phyloP scores from a whole-genome alignment of 768 basidiomycete species.

The Mycena maculata region DNA sequence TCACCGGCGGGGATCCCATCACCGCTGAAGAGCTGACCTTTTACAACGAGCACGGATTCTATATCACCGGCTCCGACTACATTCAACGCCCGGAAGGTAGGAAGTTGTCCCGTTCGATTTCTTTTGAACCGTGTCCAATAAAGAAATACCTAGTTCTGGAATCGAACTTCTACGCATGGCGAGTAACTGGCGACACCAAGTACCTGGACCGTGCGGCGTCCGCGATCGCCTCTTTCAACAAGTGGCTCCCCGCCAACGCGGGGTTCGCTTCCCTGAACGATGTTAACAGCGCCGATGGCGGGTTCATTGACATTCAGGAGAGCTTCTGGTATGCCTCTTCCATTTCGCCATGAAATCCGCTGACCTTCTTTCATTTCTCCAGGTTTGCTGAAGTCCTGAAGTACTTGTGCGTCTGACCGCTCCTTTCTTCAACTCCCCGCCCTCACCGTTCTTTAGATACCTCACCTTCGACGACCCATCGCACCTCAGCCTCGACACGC shows the following conservation, averaged over 20 bases:
- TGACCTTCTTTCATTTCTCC: neutral
- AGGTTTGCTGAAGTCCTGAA: slow-evolving; percentile 27
- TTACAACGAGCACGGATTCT: slow-evolving; percentile 73
- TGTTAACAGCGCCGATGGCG: slow-evolving; percentile 41
- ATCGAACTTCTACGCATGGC: slow-evolving; percentile 66
- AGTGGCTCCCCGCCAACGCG: slow-evolving; percentile 41
- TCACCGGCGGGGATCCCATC: slow-evolving; percentile 60
- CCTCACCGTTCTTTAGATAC: slow-evolving; percentile 37
- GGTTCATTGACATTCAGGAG: slow-evolving; percentile 54
- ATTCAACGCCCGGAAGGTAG: slow-evolving; percentile 71
- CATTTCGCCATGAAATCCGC: slow-evolving; percentile 51
- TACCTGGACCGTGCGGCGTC: slow-evolving; percentile 58
- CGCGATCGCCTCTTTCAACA: slow-evolving; percentile 55
- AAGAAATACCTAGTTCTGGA: slow-evolving; percentile 26
- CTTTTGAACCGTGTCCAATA: no score
- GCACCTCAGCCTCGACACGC: slow-evolving; percentile 60
- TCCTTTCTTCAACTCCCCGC: neutral
- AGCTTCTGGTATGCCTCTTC: slow-evolving; percentile 63
- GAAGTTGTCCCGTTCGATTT: neutral
- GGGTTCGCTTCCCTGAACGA: slow-evolving; percentile 56
- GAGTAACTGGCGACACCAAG: slow-evolving; percentile 58
- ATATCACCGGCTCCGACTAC: slow-evolving; percentile 66
- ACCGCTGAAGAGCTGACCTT: slow-evolving; percentile 57
- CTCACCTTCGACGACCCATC: slow-evolving; percentile 65
- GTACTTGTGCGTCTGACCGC: slow-evolving; percentile 14